Conservation (phyloP, 2,329 filamentous ascomycete species). For the Scedosporium dehoogii region DNA sequence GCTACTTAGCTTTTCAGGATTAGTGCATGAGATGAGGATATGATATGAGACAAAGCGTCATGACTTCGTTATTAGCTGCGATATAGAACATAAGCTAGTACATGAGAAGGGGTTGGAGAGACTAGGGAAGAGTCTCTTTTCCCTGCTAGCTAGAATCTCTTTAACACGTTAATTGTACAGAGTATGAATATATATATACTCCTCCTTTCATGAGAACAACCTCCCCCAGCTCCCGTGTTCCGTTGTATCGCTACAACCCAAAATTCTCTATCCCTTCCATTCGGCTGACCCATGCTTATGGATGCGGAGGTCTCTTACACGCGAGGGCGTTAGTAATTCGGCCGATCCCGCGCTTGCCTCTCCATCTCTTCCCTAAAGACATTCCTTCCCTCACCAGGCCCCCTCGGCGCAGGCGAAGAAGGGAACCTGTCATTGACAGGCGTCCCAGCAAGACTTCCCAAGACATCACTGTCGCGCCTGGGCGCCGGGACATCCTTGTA, state of each 20-base stretch:
- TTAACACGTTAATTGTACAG: background rate
- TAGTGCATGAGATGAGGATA: background rate
- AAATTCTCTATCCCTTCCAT: no score
- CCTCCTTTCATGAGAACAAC: background rate
- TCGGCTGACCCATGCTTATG: no score
- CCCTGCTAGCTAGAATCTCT: background rate
- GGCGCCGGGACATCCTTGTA: background rate
- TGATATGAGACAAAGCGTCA: background rate
- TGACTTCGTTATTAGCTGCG: background rate
- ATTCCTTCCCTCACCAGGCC: constrained; percentile 20
- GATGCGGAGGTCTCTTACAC: no score
- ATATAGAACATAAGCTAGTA: background rate
- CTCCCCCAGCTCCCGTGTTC: no score
- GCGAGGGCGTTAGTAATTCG: constrained; percentile 2
- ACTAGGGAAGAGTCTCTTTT: background rate
- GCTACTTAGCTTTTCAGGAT: background rate
- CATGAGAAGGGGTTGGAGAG: background rate
- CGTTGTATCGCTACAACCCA: no score
- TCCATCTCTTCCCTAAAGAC: constrained; percentile 39
- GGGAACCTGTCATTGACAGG: constrained; percentile 32
- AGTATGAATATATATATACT: background rate
- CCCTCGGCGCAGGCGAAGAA: background rate
- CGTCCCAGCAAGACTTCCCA: constrained; percentile 23
- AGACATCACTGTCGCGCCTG: constrained; percentile 33
- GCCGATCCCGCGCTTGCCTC: constrained; percentile 29